Evolutionary conservation across 371 early-diverging fungal species (phyloP).

Genomic region (Umbelopsis sp.): DNA sequence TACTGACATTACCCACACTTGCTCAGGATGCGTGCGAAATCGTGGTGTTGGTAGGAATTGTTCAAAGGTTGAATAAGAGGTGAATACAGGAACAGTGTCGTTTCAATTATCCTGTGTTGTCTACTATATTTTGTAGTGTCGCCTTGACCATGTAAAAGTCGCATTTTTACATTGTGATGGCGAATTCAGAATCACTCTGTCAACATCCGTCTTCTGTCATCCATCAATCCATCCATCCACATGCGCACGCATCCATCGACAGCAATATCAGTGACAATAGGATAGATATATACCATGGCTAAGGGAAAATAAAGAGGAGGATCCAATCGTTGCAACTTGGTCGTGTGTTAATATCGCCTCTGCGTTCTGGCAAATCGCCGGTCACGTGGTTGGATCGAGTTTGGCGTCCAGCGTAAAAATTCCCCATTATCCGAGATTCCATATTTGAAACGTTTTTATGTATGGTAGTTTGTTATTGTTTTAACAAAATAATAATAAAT

Average conservation of each 20-base stretch:
- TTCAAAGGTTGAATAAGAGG: too few relatives aligned
- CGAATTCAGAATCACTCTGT: background rate
- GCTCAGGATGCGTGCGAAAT: background rate
- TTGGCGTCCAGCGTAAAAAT: background rate
- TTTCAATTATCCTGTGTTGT: too few relatives aligned
- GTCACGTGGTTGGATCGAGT: background rate
- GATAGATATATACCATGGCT: slow-evolving; percentile 10
- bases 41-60: slow-evolving; percentile 62
- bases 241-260: slow-evolving; percentile 21
- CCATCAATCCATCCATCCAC: slow-evolving; percentile 1
- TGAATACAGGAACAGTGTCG: too few relatives aligned
- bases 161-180: slow-evolving; percentile 2
- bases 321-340: background rate
- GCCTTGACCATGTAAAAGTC: background rate
- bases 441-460: too few relatives aligned
- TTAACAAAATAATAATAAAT: background rate
- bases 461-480: too few relatives aligned
- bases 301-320: slow-evolving; percentile 23
- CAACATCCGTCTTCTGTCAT: background rate
- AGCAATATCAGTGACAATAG: background rate
- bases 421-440: too few relatives aligned
- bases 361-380: background rate
- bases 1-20: background rate
- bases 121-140: too few relatives aligned
- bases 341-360: background rate